phyloP scores from a whole-genome alignment of 2,329 filamentous ascomycete genomes.

The Ceratocystis colombiana region DNA sequence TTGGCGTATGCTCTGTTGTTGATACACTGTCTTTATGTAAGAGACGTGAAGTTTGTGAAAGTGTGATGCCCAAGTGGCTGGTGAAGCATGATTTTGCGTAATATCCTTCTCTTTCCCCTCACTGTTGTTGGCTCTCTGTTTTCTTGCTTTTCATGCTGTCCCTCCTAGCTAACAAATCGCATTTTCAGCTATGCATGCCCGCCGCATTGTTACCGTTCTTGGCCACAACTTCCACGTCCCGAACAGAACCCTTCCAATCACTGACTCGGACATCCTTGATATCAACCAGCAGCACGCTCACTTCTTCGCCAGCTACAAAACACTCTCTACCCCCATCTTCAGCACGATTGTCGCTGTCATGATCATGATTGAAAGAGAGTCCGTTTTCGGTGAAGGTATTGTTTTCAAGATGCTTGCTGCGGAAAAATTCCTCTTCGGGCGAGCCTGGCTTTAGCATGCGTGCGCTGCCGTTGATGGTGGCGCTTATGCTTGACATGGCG shows the following conservation, averaged over 20 bases:
- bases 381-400: constrained; percentile 67
- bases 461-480: constrained; percentile 86
- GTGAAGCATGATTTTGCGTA: neutral
- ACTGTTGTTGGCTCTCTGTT: neutral
- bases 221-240: constrained; percentile 41
- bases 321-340: constrained; percentile 49
- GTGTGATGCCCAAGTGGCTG: neutral
- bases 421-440: constrained; percentile 76
- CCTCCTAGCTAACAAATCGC: neutral
- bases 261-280: constrained; percentile 79
- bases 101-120: neutral
- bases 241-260: constrained; percentile 89
- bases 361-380: constrained; percentile 32
- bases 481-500: constrained; percentile 76
- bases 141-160: neutral
- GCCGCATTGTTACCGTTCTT: neutral
- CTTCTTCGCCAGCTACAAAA: constrained; percentile 72
- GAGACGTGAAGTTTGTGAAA: neutral
- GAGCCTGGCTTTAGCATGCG: constrained; percentile 60
- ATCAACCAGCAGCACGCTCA: constrained; percentile 74
- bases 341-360: constrained; percentile 27
- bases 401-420: constrained; percentile 74
- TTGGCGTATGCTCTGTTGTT: too few relatives aligned
- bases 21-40: neutral
- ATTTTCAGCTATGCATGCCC: neutral